phyloP scores from a whole-genome alignment of 2,329 filamentous ascomycete genomes.

The Ceratocystis colombiana region DNA sequence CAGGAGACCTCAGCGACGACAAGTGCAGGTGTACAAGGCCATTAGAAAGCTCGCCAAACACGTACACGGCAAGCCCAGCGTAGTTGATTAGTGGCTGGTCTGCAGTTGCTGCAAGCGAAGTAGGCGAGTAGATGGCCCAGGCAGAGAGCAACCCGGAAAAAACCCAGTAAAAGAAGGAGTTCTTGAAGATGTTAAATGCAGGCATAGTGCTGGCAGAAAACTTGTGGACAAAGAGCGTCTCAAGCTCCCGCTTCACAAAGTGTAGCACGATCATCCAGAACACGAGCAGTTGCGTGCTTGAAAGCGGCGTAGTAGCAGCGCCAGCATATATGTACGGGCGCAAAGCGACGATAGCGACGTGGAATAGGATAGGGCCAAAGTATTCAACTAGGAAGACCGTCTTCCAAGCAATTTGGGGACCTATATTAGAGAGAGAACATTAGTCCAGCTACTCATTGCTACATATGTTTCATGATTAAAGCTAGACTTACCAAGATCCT shows the following conservation, averaged over 20 bases:
- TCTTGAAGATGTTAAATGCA: constrained; percentile 80
- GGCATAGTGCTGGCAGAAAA: constrained; percentile 96
- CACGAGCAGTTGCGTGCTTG: constrained; percentile 59
- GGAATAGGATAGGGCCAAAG: constrained; percentile 79
- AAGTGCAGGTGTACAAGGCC: constrained; percentile 70
- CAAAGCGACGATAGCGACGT: constrained; percentile 60
- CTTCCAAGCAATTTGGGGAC: constrained; percentile 80
- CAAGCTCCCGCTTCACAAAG: constrained; percentile 89
- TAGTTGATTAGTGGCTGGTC: constrained; percentile 47
- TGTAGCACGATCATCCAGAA: constrained; percentile 67
- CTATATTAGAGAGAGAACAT: constrained; percentile 37
- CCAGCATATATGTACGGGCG: constrained; percentile 53
- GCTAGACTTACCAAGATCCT: constrained; percentile 69
- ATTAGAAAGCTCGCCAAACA: constrained; percentile 71
- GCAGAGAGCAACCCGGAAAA: constrained; percentile 71
- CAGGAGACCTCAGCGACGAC: constrained; percentile 62
- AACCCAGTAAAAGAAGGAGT: constrained; percentile 89
- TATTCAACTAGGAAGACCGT: constrained; percentile 96
- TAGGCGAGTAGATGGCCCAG: constrained; percentile 74
- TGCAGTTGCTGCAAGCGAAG: constrained; percentile 52
- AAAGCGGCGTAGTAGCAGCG: constrained; percentile 43
- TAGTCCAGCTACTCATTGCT: neutral
- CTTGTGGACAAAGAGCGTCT: constrained; percentile 89
- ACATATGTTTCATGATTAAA: neutral
- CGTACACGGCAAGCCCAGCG: constrained; percentile 59